A percentile compares a stretch with the other conserved stretches of the same genome.
phyloP scores from a whole-genome alignment of 2,329 filamentous ascomycete species.

The Colletotrichum sp. region DNA sequence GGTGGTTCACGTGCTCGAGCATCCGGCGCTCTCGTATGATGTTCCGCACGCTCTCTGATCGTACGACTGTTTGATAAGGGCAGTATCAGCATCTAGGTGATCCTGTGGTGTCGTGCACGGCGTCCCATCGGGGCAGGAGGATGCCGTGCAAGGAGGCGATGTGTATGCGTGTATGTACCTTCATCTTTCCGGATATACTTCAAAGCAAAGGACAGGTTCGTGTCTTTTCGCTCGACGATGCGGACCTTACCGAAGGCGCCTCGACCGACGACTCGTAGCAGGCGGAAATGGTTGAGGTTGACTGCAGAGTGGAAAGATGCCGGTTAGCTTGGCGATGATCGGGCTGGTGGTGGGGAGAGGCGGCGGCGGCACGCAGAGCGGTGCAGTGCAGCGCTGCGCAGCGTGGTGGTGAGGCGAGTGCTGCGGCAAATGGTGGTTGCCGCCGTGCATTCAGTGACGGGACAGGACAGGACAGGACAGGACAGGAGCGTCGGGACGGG shows the following conservation, averaged over 20 bases:
- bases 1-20: constrained; percentile 97
- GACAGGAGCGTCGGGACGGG: background rate
- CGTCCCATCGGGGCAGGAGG: background rate
- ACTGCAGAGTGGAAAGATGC: constrained; percentile 56
- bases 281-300: constrained; percentile 95
- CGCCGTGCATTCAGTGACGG: background rate
- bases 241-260: constrained; percentile 98
- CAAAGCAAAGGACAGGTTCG: constrained; percentile 88
- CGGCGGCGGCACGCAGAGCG: background rate
- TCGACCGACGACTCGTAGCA: constrained; percentile 94
- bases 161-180: constrained; percentile 57
- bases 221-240: constrained; percentile 98
- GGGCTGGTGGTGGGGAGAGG: background rate
- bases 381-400: background rate
- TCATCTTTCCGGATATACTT: constrained; percentile 99
- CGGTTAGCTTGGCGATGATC: constrained; percentile 13
- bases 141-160: background rate
- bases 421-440: background rate
- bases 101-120: background rate
- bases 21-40: constrained; percentile 97
- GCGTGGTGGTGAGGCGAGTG: background rate
- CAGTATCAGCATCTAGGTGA: constrained; percentile 11
- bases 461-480: background rate
- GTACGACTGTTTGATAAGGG: constrained; percentile 70
- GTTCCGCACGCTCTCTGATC: constrained; percentile 96